These are phyloP conservation scores for Ganoderma multipileum DNA, from an alignment of 1,284 basidiomycete species.

Conservation along the genomic window DNA sequence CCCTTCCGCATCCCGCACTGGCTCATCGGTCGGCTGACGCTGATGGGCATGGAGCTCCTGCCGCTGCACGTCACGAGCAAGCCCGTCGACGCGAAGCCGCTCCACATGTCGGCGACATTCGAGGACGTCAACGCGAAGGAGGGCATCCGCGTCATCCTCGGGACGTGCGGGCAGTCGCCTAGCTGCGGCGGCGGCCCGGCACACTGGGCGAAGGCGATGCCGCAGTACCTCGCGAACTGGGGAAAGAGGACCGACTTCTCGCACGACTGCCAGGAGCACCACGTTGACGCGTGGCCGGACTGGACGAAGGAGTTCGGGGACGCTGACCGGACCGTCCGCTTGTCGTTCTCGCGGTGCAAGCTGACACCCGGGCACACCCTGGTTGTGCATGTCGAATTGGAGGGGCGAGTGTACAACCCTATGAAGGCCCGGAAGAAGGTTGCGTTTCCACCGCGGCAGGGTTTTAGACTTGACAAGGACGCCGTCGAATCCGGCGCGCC, in stretches of 20 bases:
- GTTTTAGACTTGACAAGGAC: not conserved
- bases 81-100: not conserved
- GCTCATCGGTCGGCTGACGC: constrained; percentile 2
- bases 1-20: constrained; percentile 10
- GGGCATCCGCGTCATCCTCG: constrained; percentile 3
- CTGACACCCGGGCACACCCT: constrained; percentile 1
- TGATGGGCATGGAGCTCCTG: not conserved
- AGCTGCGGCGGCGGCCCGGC: not conserved
- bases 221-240: not conserved
- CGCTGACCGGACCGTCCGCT: constrained; percentile 3
- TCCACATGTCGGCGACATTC: not conserved
- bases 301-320: constrained; percentile 11
- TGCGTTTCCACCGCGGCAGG: not conserved
- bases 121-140: constrained; percentile 4
- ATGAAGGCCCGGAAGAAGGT: not conserved
- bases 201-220: constrained; percentile 8
- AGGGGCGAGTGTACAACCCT: not conserved
- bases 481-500: not conserved
- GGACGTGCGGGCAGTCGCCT: not conserved
- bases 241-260: not conserved
- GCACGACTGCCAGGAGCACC: constrained; percentile 10
- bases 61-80: not conserved
- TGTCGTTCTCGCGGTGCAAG: constrained; percentile 12
- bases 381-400: constrained; percentile 6
- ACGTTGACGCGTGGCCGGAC: constrained; percentile 9